Conservation (phyloP, 805 yeast genomes). For the Wickerhamomyces silvicola region DNA sequence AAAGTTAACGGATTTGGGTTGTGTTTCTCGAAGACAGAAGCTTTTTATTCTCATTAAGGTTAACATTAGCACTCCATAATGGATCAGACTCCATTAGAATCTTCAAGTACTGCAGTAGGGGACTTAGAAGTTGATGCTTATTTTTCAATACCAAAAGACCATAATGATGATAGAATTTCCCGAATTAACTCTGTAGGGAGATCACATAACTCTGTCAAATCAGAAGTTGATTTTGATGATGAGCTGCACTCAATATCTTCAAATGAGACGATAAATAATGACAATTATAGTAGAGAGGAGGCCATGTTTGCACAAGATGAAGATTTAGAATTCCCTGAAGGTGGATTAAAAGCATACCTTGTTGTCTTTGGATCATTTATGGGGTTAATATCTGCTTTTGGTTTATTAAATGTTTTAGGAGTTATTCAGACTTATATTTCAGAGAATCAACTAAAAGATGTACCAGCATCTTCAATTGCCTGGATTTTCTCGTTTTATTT, state of each 20-base stretch:
- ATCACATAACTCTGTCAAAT: too few relatives aligned
- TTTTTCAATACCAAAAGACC: too few relatives aligned
- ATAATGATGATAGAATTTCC: too few relatives aligned
- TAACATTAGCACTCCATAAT: too few relatives aligned
- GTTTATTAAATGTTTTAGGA: constrained; percentile 53
- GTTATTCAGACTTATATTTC: constrained; percentile 57
- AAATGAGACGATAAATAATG: constrained; percentile 6
- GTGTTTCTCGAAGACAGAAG: too few relatives aligned
- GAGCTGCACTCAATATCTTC: background rate
- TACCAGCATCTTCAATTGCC: constrained; percentile 42
- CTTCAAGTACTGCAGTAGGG: too few relatives aligned
- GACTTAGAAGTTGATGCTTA: too few relatives aligned
- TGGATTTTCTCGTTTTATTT: constrained; percentile 61
- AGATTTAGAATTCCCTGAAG: constrained; percentile 44
- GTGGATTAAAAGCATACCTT: constrained; percentile 49
- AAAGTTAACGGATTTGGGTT: too few relatives aligned
- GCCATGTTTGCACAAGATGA: constrained; percentile 18
- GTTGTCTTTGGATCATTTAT: constrained; percentile 54
- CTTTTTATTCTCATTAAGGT: too few relatives aligned
- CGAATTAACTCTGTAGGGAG: too few relatives aligned
- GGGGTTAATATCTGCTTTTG: constrained; percentile 49
- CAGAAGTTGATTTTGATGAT: background rate
- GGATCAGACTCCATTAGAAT: too few relatives aligned
- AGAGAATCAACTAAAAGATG: constrained; percentile 42
- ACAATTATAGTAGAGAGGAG: constrained; percentile 5